Base-by-base conservation (phyloP, 2,329 filamentous ascomycete genomes). In the Pseudocercospora pini-densiflorae region DNA sequence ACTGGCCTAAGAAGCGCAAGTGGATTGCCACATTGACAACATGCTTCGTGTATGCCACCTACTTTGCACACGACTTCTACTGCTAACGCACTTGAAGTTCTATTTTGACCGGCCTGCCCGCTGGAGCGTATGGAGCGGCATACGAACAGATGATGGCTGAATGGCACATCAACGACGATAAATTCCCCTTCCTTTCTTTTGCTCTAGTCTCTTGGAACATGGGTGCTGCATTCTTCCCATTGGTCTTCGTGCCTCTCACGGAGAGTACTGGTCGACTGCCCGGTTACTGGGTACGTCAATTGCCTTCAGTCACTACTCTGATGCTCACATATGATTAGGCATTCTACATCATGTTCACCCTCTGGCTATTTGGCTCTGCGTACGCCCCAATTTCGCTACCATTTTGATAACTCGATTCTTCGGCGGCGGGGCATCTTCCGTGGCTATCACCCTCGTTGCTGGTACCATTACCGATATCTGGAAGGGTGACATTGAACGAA, bases 361-460 rank as follows among this genome's bases (percentile, higher is more conserved):
- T 72, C 54, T 76, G 69, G 51, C 61, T 77, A 6, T 69, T 78
- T 21, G 73, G 74, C 2, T 75, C 74, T 6, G 76, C 76, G 27
- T 74, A 77, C 59, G 83, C 87, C 1, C 89, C 90, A 73, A 91
- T 71, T 80, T 91, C 2, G 88, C 90, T 72, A 89, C 88, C 0
- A 75, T 92, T 9, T 61, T 79, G 45, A 75, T 79, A 27, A 77
- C 75, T 62, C 69, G 77, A 9, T 76, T 79, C 57, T 73, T 79
- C 40, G 73, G 71, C 63, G 77, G 75, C 31, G 76, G 76, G 16
- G 72, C 70, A 29, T 73, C 70, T 7, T 71, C 70, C 7, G 72
- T 77, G 43, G 67, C 75, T 14, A 72, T 74, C 62, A 76, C 75
- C 59, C 62, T 71, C 9, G 70, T 63, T 16, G 73, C 69, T 21